Percentiles rank a stretch among this genome's conserved stretches.
Evolutionary conservation across 345 rosid species (phyloP).

Genomic region (Carallia pectinifolia): DNA sequence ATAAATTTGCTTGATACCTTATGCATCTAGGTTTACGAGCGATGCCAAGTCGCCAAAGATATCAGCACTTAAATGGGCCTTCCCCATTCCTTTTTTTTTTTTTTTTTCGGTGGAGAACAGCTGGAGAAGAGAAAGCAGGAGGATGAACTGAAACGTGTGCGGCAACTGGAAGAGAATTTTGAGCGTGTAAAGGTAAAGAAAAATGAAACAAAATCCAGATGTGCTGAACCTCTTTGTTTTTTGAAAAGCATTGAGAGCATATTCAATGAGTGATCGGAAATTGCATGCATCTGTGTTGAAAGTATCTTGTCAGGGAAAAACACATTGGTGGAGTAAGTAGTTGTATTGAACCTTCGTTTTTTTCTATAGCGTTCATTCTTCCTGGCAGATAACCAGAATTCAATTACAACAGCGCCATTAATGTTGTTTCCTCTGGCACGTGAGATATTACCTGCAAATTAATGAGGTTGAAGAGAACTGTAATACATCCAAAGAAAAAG

Average conservation of each 20-base stretch:
- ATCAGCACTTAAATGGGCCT: neutral
- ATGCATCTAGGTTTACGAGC: neutral
- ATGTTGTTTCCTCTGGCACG: no score
- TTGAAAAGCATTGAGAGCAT: neutral
- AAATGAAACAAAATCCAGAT: neutral
- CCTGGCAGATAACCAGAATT: no score
- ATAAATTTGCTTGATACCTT: conserved; percentile 12
- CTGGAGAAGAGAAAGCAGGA: conserved; percentile 93
- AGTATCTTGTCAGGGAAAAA: neutral
- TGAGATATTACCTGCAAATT: no score
- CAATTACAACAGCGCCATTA: no score
- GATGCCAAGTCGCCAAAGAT: neutral
- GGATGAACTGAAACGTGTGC: conserved; percentile 78
- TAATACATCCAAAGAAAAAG: no score
- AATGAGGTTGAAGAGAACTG: no score
- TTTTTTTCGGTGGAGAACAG: conserved; percentile 42
- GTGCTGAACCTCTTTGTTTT: neutral
- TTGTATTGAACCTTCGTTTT: neutral
- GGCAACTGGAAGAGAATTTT: conserved; percentile 87
- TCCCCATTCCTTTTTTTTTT: neutral
- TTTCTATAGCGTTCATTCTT: neutral
- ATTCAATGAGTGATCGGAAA: neutral
- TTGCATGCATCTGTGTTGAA: neutral
- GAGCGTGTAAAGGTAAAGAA: conserved; percentile 71
- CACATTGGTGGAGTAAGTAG: neutral